Percentiles rank a stretch among this genome's conserved stretches.
phyloP scores from a whole-genome alignment of 1,284 basidiomycete species.

The Ceratobasidium sp. region DNA sequence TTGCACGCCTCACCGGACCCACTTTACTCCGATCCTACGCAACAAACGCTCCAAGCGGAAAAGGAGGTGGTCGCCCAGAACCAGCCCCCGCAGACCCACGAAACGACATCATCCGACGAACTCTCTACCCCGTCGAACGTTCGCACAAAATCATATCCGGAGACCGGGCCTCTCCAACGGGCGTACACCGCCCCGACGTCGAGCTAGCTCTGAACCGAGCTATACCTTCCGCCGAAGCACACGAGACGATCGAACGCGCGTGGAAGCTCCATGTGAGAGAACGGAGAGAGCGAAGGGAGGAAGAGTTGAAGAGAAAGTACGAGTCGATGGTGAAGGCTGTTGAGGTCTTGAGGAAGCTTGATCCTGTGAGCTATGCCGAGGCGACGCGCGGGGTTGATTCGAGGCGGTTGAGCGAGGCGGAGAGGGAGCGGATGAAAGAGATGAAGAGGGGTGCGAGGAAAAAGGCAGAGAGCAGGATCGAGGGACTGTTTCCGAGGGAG shows the following conservation, averaged over 20 bases:
- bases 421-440: conserved; percentile 72
- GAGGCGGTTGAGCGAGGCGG: conserved; percentile 69
- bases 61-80: conserved; percentile 25
- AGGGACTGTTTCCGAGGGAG: conserved; percentile 88
- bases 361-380: conserved; percentile 75
- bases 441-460: conserved; percentile 77
- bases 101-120: conserved; percentile 79
- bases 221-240: conserved; percentile 87
- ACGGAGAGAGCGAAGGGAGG: conserved; percentile 75
- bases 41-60: conserved; percentile 37
- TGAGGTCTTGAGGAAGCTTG: conserved; percentile 79
- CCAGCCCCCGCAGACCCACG: conserved; percentile 67
- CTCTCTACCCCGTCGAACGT: conserved; percentile 80
- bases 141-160: conserved; percentile 62
- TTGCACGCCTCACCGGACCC: too few species aligned
- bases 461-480: conserved; percentile 81
- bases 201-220: conserved; percentile 79
- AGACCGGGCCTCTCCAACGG: conserved; percentile 76
- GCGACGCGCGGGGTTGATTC: conserved; percentile 85
- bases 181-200: conserved; percentile 84
- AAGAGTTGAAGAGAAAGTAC: conserved; percentile 79
- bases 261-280: conserved; percentile 88
- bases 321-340: conserved; percentile 84
- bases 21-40: conserved; percentile 6
- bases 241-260: conserved; percentile 94